Conservation (phyloP, 208 protist species). For the Acanthamoeba divionensis region DNA sequence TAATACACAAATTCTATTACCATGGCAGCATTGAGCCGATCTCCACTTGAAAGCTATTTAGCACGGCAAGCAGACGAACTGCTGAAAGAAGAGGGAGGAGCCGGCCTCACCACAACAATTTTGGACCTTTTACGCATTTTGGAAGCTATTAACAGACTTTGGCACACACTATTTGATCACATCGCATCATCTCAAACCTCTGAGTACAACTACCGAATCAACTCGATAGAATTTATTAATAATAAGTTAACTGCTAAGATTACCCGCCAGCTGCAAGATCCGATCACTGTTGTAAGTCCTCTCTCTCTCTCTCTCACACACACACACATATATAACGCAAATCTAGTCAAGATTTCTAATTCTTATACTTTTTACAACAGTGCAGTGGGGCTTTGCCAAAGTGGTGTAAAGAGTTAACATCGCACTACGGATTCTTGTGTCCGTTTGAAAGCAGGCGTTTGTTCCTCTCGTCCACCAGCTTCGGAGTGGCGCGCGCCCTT, state of each 20-base stretch:
- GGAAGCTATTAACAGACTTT: conserved; percentile 16
- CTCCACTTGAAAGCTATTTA: conserved; percentile 15
- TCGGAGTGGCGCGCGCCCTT: conserved; percentile 78
- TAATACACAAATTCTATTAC: not conserved
- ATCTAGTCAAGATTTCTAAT: too few species aligned
- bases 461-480: conserved; percentile 77
- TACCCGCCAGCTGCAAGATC: conserved; percentile 79
- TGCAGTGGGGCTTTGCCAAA: conserved; percentile 70
- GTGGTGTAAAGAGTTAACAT: conserved; percentile 73
- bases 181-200: not conserved
- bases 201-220: conserved; percentile 12
- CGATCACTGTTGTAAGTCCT: conserved; percentile 74
- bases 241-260: conserved; percentile 79
- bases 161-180: conserved; percentile 1
- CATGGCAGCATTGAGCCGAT: not conserved
- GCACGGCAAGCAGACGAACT: not conserved
- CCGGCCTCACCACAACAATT: not conserved
- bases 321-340: too few species aligned
- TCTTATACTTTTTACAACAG: too few species aligned
- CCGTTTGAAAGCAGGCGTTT: conserved; percentile 71
- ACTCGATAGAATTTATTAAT: conserved; percentile 72
- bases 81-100: not conserved
- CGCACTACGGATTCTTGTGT: conserved; percentile 75
- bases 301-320: too few species aligned
- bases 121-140: conserved; percentile 9